Conservation (phyloP, 768 basidiomycete genomes). For the Strobilomyces echinocephalus region DNA sequence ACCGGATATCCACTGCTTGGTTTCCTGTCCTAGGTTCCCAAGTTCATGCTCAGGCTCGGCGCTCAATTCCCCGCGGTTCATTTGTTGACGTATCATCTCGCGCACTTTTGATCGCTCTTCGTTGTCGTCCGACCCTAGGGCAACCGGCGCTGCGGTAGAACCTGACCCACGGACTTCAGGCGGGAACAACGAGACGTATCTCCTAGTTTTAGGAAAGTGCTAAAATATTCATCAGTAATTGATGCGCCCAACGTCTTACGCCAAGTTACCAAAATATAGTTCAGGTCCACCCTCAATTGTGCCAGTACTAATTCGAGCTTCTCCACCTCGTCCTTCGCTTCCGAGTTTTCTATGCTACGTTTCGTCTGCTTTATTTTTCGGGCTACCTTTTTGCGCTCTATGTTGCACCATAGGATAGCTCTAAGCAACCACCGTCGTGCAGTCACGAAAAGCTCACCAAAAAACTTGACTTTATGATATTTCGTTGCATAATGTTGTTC, state of each 20-base stretch:
- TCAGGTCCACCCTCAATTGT: conserved; percentile 78
- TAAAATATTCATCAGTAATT: conserved; percentile 26
- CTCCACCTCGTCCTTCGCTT: conserved; percentile 36
- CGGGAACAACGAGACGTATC: conserved; percentile 90
- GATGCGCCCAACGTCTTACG: not conserved
- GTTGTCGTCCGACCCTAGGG: conserved; percentile 28
- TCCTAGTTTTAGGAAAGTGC: conserved; percentile 82
- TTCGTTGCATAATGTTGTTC: conserved; percentile 69
- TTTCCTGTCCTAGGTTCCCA: conserved; percentile 8
- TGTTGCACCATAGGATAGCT: not conserved
- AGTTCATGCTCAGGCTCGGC: conserved; percentile 53
- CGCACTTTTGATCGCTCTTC: conserved; percentile 57
- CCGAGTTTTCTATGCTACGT: conserved; percentile 40
- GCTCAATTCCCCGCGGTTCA: conserved; percentile 56
- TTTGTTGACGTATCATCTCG: conserved; percentile 51
- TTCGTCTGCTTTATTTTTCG: conserved; percentile 73
- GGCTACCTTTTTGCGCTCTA: conserved; percentile 84
- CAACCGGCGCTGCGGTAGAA: conserved; percentile 5
- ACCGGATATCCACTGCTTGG: not conserved
- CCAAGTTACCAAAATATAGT: conserved; percentile 74
- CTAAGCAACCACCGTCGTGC: not conserved
- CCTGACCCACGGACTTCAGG: conserved; percentile 42
- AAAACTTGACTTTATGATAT: conserved; percentile 93
- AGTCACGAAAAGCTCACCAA: conserved; percentile 51
- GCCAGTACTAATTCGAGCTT: conserved; percentile 45